Evolutionary conservation across 2,329 filamentous ascomycete genomes (phyloP), one percentile per base, ranked within the genome.

Genomic region (Ceratocystis cacaofunesta): DNA sequence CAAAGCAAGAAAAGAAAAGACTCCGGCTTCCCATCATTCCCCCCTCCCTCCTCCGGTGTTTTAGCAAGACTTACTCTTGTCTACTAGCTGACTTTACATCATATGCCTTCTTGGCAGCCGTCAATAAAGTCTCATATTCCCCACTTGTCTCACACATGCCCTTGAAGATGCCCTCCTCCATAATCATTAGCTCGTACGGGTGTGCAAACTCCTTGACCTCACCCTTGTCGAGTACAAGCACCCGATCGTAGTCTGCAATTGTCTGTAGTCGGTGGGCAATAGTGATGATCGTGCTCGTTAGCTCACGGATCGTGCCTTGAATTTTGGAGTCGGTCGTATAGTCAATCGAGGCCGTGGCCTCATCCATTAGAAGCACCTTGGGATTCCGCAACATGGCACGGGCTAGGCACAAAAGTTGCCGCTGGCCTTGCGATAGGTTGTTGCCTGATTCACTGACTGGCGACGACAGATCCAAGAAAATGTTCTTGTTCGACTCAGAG

Each of bases 161-260:
- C 66, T 78, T 76, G 74, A 86, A 86, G 46, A 76, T 76, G 28
- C 90, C 87, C 2, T 82, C 83, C 66, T 88, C 78, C 70, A 86
- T 86, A 72, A 80, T 82, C 69, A 96, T 81, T 63, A 99, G 78
- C 70, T 90, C 85, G 78, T 87, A 91, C 0, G 94, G 94, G 72
- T 95, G 88, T n/a, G 86, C 94, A 72, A 84, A 99, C 76, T 99
- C 92, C 4, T 94, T 82, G 22, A 97, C 87, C 67, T 83, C 77
- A 8, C 94, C 94, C 73, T 92, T 90, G 72, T 99, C 94, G 3
- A 99, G 79, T 12, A 99, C 92, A 17, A 99, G 79, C 15, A 99
- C 92, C 78, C 95, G 96, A 77, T 99, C 94, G 72, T 97, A 99
- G 74, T 99, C 94, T 32, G 94, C 92, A 74, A 99, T 97, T 0